Conservation (phyloP, 495 filamentous ascomycete species). For the Rostrohypoxylon terebratum region DNA sequence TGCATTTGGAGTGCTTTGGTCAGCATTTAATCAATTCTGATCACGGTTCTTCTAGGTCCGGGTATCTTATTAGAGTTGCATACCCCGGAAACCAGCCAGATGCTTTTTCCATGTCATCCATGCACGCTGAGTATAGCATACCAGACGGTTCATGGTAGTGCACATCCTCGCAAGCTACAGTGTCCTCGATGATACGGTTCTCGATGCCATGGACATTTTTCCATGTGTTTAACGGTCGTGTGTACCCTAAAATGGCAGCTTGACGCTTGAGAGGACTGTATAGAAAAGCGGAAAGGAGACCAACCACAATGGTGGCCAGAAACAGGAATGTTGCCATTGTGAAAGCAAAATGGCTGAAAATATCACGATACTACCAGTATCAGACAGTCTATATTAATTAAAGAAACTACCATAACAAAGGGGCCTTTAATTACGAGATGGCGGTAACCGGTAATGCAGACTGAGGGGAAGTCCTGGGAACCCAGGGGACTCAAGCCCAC, state of each 20-base stretch:
- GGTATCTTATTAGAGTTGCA: constrained; percentile 1
- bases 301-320: constrained; percentile 51
- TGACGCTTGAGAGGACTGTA: constrained; percentile 50
- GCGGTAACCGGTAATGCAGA: background rate
- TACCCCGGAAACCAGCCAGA: constrained; percentile 68
- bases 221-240: constrained; percentile 41
- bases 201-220: constrained; percentile 53
- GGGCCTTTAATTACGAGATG: background rate
- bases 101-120: constrained; percentile 58
- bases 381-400: background rate
- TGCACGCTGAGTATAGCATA: constrained; percentile 68
- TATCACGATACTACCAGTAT: background rate
- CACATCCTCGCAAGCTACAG: constrained; percentile 69
- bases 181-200: constrained; percentile 60
- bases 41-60: background rate
- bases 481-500: too few relatives aligned
- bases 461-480: constrained; percentile 8
- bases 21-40: background rate
- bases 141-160: constrained; percentile 65
- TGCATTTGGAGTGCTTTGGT: constrained; percentile 16
- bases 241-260: constrained; percentile 50
- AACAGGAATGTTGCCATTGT: constrained; percentile 35
- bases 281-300: constrained; percentile 52
- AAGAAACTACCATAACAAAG: background rate
- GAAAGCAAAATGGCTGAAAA: background rate